These are phyloP conservation scores for Calonectria hawksworthii DNA, from an alignment of 2,329 filamentous ascomycete genomes.

Conservation along the genomic window DNA sequence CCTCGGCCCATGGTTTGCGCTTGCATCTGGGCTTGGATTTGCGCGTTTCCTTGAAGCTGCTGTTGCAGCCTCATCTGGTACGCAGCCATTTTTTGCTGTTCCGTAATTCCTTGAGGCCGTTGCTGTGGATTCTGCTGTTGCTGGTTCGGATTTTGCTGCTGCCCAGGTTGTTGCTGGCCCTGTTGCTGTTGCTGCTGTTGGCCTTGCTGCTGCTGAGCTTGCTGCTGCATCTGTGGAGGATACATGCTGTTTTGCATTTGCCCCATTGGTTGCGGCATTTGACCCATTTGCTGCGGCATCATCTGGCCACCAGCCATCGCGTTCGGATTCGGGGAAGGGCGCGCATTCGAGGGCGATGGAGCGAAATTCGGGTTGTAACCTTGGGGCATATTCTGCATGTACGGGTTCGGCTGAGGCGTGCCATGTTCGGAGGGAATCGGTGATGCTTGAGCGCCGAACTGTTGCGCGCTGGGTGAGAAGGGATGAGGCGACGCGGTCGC, in stretches of 20 bases:
- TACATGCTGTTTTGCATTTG: slow-evolving; percentile 62
- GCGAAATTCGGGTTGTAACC: slow-evolving; percentile 72
- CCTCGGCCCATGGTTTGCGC: slow-evolving; percentile 59
- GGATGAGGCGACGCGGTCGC: slow-evolving; percentile 94
- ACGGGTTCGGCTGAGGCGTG: slow-evolving; percentile 82
- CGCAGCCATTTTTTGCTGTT: slow-evolving; percentile 80
- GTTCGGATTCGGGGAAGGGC: slow-evolving; percentile 68
- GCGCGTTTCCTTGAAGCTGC: slow-evolving; percentile 73
- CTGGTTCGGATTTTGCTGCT: slow-evolving; percentile 33
- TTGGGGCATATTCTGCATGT: slow-evolving; percentile 72
- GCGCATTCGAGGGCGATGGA: slow-evolving; percentile 67
- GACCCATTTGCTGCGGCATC: slow-evolving; percentile 66
- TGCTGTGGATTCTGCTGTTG: slow-evolving; percentile 56
- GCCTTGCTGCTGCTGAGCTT: slow-evolving; percentile 59
- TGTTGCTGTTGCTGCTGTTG: slow-evolving; percentile 62
- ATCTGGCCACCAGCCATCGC: slow-evolving; percentile 66
- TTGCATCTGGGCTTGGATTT: slow-evolving; percentile 68
- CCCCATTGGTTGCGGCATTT: slow-evolving; percentile 62
- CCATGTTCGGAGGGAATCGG: slow-evolving; percentile 83
- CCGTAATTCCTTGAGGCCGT: slow-evolving; percentile 57
- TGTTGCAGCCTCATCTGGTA: slow-evolving; percentile 90
- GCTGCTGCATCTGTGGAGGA: slow-evolving; percentile 57
- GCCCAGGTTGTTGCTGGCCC: slow-evolving; percentile 48
- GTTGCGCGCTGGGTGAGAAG: slow-evolving; percentile 83
- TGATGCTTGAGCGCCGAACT: slow-evolving; percentile 80